Conservation (phyloP, 352 stramenopile species). For the Phytopythium vexans region DNA sequence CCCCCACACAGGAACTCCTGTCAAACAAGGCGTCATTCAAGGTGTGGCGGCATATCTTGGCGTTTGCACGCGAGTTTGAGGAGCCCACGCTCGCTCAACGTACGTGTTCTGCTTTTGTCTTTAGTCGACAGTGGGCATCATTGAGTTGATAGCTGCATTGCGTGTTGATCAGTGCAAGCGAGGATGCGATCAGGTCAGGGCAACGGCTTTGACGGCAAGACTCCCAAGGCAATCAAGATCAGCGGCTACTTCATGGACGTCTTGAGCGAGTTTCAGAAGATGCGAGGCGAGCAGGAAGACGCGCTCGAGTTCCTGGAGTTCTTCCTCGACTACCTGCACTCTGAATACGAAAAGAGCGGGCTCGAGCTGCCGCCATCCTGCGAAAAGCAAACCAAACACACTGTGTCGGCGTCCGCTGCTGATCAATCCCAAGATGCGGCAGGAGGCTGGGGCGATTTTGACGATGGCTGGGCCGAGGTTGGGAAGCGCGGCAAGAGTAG, state of each 20-base stretch:
- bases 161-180: constrained; percentile 18
- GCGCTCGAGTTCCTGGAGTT: constrained; percentile 87
- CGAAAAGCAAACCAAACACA: constrained; percentile 59
- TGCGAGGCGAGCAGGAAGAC: constrained; percentile 78
- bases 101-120: constrained; percentile 21
- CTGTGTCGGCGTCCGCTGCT: constrained; percentile 8
- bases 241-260: constrained; percentile 83
- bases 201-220: constrained; percentile 32
- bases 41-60: constrained; percentile 75
- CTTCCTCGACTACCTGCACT: constrained; percentile 81
- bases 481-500: constrained; percentile 75
- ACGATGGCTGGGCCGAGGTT: constrained; percentile 79
- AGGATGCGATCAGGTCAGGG: constrained; percentile 8
- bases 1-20: constrained; percentile 43
- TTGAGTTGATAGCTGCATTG: constrained; percentile 1
- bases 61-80: constrained; percentile 80
- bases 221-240: constrained; percentile 68
- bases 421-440: neutral
- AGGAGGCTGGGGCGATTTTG: constrained; percentile 22
- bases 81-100: constrained; percentile 65
- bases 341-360: constrained; percentile 74
- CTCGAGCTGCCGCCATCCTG: constrained; percentile 52
- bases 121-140: neutral
- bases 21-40: constrained; percentile 48
- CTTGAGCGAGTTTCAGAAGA: constrained; percentile 79